Evolutionary conservation across 2,329 filamentous ascomycete species (phyloP), one percentile per base, ranked within the genome.

Genomic region (Cylindrodendrum hubeiense): DNA sequence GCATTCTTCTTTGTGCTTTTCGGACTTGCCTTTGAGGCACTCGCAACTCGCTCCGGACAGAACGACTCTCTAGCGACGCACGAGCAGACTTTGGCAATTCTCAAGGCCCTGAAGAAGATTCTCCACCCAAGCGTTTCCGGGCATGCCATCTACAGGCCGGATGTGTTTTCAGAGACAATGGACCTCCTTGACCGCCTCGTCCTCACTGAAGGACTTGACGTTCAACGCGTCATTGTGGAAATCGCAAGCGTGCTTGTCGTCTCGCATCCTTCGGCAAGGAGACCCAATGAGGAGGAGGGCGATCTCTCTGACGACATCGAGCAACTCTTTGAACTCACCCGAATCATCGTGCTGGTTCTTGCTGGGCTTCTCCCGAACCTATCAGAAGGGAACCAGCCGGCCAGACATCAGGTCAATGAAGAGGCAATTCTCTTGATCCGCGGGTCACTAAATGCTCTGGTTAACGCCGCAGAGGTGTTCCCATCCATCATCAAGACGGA

Each of bases 1-100:
- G 96, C 96, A 0, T 99, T 99, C 85, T 99, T 99, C 84, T 99
- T 99, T 75, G 95, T 99, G 15, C 87, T 99, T 0, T 99, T 98
- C 73, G 96, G 96, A 12, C 91, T 99, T 62, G 94, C 95, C 0
- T 98, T 99, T 72, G 97, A 99, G 80, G 95, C 97, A 19, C 87
- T 99, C 22, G 95, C 95, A 8, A 94, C 93, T 7, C 90, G 94
- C 50, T 91, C 92, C 5, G 79, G 79, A 2, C 79, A 81, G 54
- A 76, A 69, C 56, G 79, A 81, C 57, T 82, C 80, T 3, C 85
- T 94, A 30, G 90, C 90, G 4, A 90, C 89, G 0, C 90, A 91
- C 68, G 91, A 92, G 69, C 94, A 97, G 76, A 94, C 92, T 7
- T 82, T 98, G 28, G 94, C 94, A 66, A 98, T 99, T 57, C 85